phyloP scores from a whole-genome alignment of 1,284 basidiomycete genomes.

The Pseudozyma thailandica region DNA sequence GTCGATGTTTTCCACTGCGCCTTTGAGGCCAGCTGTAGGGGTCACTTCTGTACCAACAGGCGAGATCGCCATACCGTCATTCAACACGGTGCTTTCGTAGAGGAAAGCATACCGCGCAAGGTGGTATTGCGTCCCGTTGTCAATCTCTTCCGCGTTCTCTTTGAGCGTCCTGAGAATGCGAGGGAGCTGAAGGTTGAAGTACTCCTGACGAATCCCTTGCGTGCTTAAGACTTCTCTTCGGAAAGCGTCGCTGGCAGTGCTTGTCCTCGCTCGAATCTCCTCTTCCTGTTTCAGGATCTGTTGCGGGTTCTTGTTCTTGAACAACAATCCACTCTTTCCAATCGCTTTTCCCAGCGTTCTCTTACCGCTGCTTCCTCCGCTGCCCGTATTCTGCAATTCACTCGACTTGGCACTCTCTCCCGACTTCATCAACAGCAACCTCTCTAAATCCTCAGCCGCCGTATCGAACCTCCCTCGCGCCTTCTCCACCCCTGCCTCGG shows the following conservation, averaged over 20 bases:
- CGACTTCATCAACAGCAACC: conserved; percentile 91
- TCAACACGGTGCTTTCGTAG: conserved; percentile 87
- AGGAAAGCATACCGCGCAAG: conserved; percentile 92
- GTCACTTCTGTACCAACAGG: conserved; percentile 72
- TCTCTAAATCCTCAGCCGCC: conserved; percentile 92
- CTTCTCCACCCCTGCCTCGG: conserved; percentile 89
- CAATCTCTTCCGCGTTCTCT: conserved; percentile 94
- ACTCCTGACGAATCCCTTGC: conserved; percentile 90
- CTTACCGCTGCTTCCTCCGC: conserved; percentile 72
- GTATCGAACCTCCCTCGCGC: conserved; percentile 85
- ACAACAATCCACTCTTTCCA: conserved; percentile 85
- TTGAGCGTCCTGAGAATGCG: conserved; percentile 91
- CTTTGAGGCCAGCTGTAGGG: conserved; percentile 76
- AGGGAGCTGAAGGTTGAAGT: conserved; percentile 93
- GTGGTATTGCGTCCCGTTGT: conserved; percentile 96
- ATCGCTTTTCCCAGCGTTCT: conserved; percentile 76
- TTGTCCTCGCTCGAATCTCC: conserved; percentile 86
- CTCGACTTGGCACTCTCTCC: conserved; percentile 74
- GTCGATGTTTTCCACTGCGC: conserved; percentile 89
- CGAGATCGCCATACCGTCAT: conserved; percentile 84
- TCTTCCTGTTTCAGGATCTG: conserved; percentile 94
- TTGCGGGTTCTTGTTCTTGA: conserved; percentile 90
- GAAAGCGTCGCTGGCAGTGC: conserved; percentile 85
- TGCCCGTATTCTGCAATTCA: conserved; percentile 47
- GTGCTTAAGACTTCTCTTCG: conserved; percentile 90